Evolutionary conservation across 208 protist species (phyloP).

Genomic region (Leishmania mexicana): DNA sequence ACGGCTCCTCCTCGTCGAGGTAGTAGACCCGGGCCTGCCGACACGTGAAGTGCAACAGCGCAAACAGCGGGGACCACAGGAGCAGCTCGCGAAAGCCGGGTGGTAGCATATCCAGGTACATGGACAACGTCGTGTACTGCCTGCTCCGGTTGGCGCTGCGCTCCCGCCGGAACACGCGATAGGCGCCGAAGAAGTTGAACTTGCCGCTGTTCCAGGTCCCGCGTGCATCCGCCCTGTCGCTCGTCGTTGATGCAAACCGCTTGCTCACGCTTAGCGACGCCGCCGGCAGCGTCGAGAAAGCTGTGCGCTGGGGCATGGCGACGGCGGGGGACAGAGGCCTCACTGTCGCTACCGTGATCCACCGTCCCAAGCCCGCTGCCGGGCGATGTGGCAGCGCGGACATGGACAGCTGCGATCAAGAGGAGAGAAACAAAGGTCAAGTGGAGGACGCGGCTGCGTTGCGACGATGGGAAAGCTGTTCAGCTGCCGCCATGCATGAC

Average conservation of each 20-base stretch:
- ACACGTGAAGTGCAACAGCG: constrained; percentile 43
- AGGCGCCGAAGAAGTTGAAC: constrained; percentile 12
- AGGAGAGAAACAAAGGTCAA: neutral
- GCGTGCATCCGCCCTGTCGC: neutral
- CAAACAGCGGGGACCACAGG: constrained; percentile 57
- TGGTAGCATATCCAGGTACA: constrained; percentile 56
- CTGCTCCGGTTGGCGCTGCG: neutral
- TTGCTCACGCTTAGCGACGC: neutral
- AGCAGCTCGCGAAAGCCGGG: constrained; percentile 50
- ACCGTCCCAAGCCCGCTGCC: neutral
- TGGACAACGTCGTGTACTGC: constrained; percentile 40
- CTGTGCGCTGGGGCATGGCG: neutral
- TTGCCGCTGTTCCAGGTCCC: neutral
- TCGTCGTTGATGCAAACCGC: constrained; percentile 1
- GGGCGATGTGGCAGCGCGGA: neutral
- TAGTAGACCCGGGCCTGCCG: constrained; percentile 60
- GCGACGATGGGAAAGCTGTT: neutral
- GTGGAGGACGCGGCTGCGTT: neutral
- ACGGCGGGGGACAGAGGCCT: neutral
- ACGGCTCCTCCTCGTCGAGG: constrained; percentile 40
- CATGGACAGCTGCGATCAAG: neutral
- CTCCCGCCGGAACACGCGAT: constrained; percentile 13
- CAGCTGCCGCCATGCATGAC: neutral
- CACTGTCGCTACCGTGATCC: neutral
- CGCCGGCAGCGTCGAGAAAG: neutral